Percentiles rank a stretch among this genome's conserved stretches.
phyloP scores from a whole-genome alignment of 768 basidiomycete genomes.

The Russula dissimulans region DNA sequence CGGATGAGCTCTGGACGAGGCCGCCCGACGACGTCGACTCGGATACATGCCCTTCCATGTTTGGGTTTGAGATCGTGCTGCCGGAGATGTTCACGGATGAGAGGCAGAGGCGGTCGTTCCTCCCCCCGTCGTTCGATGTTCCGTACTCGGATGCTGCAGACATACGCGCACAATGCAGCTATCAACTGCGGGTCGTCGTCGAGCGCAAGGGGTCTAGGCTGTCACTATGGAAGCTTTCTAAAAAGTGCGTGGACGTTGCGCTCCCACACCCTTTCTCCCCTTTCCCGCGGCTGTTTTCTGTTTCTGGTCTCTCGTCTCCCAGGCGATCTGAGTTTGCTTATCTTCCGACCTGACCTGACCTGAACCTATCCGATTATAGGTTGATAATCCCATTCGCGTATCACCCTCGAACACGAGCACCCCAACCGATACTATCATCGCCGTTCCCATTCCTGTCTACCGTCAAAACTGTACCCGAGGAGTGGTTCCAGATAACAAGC shows the following conservation, averaged over 20 bases:
- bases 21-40: not conserved
- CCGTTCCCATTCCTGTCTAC: slow-evolving; percentile 44
- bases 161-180: slow-evolving; percentile 31
- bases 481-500: slow-evolving; percentile 48
- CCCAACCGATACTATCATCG: slow-evolving; percentile 39
- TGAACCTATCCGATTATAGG: slow-evolving; percentile 19
- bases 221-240: slow-evolving; percentile 37
- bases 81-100: slow-evolving; percentile 6
- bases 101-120: slow-evolving; percentile 8
- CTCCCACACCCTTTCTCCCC: not conserved
- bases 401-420: slow-evolving; percentile 44
- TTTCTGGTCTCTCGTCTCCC: too few species aligned
- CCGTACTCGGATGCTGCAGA: slow-evolving; percentile 29
- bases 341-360: too few species aligned
- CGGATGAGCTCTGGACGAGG: slow-evolving; percentile 17
- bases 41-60: slow-evolving; percentile 24
- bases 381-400: slow-evolving; percentile 44
- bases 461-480: slow-evolving; percentile 54
- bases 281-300: not conserved
- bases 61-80: slow-evolving; percentile 34
- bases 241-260: slow-evolving; percentile 31
- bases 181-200: slow-evolving; percentile 36
- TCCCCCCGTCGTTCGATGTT: slow-evolving; percentile 41
- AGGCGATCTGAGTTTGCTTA: not conserved
- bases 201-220: slow-evolving; percentile 32